Percentiles rank a stretch among this genome's conserved stretches.
phyloP scores from a whole-genome alignment of 129 eudicot species.

The Artemisia tridentata region DNA sequence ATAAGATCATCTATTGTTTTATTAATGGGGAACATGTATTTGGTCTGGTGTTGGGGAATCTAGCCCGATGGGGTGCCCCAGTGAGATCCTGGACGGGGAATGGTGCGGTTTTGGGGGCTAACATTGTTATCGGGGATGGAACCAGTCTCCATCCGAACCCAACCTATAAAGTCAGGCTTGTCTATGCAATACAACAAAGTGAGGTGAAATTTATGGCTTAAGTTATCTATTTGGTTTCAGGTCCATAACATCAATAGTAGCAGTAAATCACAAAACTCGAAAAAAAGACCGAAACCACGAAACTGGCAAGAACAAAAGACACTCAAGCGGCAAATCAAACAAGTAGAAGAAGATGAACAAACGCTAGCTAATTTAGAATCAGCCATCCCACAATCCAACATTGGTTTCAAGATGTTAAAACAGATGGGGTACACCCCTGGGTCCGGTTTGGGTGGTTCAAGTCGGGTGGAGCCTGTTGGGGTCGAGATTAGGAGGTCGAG shows the following conservation, averaged over 20 bases:
- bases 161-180: too few relatives aligned
- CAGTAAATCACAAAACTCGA: constrained; percentile 20
- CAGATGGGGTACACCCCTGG: constrained; percentile 99
- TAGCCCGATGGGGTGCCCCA: too few relatives aligned
- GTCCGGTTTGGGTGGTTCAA: constrained; percentile 77
- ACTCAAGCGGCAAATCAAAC: constrained; percentile 58
- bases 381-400: constrained; percentile 82
- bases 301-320: constrained; percentile 71
- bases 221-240: constrained; percentile 19
- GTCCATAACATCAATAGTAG: constrained; percentile 24
- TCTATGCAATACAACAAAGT: too few relatives aligned
- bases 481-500: constrained; percentile 78
- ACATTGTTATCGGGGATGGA: too few relatives aligned
- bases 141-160: too few relatives aligned
- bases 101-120: too few relatives aligned
- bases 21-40: too few relatives aligned
- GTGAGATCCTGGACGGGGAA: too few relatives aligned
- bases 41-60: too few relatives aligned
- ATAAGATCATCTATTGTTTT: too few relatives aligned
- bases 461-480: constrained; percentile 65
- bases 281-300: constrained; percentile 44
- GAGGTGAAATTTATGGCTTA: too few relatives aligned
- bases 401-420: constrained; percentile 81
- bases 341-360: constrained; percentile 63
- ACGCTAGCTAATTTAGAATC: constrained; percentile 61